Conservation (phyloP, 768 basidiomycete species). For the Suillus fuscotomentosus region DNA sequence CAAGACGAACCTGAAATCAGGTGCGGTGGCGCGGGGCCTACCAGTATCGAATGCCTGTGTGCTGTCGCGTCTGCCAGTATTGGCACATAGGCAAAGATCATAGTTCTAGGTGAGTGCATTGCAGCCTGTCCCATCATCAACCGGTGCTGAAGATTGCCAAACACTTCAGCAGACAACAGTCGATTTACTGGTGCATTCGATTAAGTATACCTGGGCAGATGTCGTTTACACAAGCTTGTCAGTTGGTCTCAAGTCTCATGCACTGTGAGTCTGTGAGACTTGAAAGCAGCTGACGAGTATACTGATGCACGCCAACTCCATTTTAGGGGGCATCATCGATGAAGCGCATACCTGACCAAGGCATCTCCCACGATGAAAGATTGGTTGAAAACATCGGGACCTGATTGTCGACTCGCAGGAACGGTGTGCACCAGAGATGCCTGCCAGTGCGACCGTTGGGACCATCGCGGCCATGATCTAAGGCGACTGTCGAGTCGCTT, state of each 20-base stretch:
- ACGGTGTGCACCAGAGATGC: not conserved
- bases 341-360: not conserved
- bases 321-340: not conserved
- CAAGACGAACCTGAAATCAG: slow-evolving; percentile 21
- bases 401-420: not conserved
- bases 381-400: not conserved
- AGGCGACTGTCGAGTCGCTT: not conserved
- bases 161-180: not conserved
- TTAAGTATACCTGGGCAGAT: not conserved
- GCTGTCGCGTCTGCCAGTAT: slow-evolving; percentile 27
- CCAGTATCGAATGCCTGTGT: slow-evolving; percentile 19
- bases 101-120: slow-evolving; percentile 5
- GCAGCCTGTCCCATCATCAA: slow-evolving; percentile 15
- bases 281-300: not conserved
- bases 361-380: not conserved
- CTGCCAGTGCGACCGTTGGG: not conserved
- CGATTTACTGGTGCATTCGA: not conserved
- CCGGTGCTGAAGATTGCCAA: not conserved
- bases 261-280: not conserved
- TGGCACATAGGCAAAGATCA: not conserved
- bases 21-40: slow-evolving; percentile 19
- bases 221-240: not conserved
- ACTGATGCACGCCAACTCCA: not conserved
- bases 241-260: not conserved
- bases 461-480: not conserved